phyloP scores from a whole-genome alignment of 2,329 filamentous ascomycete genomes.

The Stromatinia cepivora region DNA sequence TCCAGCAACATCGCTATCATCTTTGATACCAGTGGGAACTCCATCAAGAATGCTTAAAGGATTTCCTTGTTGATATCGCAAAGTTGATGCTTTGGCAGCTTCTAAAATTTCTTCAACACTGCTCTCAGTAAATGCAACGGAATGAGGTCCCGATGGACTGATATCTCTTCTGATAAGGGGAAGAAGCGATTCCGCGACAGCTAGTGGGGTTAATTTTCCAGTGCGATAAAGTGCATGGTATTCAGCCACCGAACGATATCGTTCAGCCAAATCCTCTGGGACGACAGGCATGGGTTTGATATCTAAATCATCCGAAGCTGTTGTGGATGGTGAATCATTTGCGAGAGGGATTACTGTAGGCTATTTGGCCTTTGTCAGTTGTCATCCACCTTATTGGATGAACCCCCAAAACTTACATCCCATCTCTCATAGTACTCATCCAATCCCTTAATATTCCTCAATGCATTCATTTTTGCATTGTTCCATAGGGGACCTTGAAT shows the following conservation, averaged over 20 bases:
- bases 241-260: slow-evolving; percentile 71
- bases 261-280: slow-evolving; percentile 46
- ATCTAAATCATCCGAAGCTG: slow-evolving; percentile 42
- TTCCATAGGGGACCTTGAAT: slow-evolving; percentile 68
- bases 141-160: slow-evolving; percentile 58
- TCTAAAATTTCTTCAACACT: slow-evolving; percentile 62
- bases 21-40: slow-evolving; percentile 80
- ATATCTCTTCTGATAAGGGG: slow-evolving; percentile 65
- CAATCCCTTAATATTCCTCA: slow-evolving; percentile 51
- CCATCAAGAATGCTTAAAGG: slow-evolving; percentile 74
- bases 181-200: slow-evolving; percentile 70
- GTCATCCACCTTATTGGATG: background rate
- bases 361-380: slow-evolving; percentile 40
- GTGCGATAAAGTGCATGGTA: slow-evolving; percentile 74
- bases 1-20: slow-evolving; percentile 74
- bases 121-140: slow-evolving; percentile 70
- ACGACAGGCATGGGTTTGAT: slow-evolving; percentile 46
- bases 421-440: slow-evolving; percentile 49
- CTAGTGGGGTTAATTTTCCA: slow-evolving; percentile 68
- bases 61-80: slow-evolving; percentile 66
- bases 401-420: slow-evolving; percentile 45
- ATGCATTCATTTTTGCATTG: slow-evolving; percentile 59
- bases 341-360: slow-evolving; percentile 58
- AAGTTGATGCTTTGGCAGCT: slow-evolving; percentile 71
- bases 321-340: slow-evolving; percentile 26